Conservation (phyloP, 2,329 filamentous ascomycete species). For the Neonectria hederae region DNA sequence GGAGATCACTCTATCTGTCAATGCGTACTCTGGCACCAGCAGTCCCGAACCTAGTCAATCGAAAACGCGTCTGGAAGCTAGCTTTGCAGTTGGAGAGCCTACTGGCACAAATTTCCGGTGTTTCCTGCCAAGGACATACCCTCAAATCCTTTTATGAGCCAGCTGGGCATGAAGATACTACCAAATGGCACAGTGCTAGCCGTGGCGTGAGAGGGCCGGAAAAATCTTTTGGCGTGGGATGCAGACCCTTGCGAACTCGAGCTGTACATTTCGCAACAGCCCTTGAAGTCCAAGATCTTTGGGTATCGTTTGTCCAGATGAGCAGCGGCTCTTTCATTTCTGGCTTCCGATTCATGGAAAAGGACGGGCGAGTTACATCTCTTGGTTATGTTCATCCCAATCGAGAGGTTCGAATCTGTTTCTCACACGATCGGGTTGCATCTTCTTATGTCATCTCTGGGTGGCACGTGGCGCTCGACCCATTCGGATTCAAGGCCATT, state of each 20-base stretch:
- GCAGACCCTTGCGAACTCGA: conserved; percentile 5
- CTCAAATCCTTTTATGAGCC: conserved; percentile 11
- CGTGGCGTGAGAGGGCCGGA: not conserved
- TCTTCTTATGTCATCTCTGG: conserved; percentile 13
- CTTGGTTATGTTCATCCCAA: conserved; percentile 25
- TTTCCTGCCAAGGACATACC: conserved; percentile 1
- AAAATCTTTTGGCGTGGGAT: not conserved
- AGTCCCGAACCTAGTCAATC: conserved; percentile 2
- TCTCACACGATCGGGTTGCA: not conserved
- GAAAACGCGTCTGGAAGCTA: conserved; percentile 18
- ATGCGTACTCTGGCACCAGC: not conserved
- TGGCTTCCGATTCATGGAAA: conserved; percentile 8
- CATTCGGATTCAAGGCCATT: conserved; percentile 12
- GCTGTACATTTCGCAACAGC: not conserved
- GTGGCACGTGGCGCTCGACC: conserved; percentile 18
- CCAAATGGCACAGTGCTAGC: conserved; percentile 13
- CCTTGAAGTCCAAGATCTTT: conserved; percentile 6
- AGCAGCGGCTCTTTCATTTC: conserved; percentile 10
- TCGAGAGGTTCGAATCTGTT: conserved; percentile 1
- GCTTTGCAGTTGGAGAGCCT: conserved; percentile 7
- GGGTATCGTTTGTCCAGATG: conserved; percentile 18
- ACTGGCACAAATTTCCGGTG: conserved; percentile 1
- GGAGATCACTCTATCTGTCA: conserved; percentile 12
- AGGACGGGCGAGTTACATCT: not conserved
- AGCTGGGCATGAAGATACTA: not conserved